Evolutionary conservation across 2,329 filamentous ascomycete genomes (phyloP), one percentile per base, ranked within the genome.

Genomic region (Ophiostoma perfectum): DNA sequence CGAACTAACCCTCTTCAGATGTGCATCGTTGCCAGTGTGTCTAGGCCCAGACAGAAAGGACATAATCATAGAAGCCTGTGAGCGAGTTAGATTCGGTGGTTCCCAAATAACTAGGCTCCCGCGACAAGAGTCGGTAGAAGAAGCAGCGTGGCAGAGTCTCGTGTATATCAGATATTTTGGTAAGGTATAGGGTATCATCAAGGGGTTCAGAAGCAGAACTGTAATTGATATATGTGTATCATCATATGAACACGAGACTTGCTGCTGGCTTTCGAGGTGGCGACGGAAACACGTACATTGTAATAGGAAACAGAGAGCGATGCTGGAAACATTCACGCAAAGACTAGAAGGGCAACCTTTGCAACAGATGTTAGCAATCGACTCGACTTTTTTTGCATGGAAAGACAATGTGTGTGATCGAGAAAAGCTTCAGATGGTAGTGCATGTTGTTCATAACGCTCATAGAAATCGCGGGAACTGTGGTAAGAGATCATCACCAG

Each of bases 201-300:
- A 80, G 78, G 73, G 75, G 74, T 86, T 90, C 88, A 90, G 88
- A 84, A 90, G 88, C 88, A 90, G 88, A 90, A 90, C 88, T 90
- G 88, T 83, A 83, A 78, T 81, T 66, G 47, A 78, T 72, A 81
- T 66, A 78, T 72, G 74, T 79, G 81, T 87, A 80, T 90, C 87
- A 90, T 90, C 88, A 89, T 82, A 75, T 77, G 82, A 77, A 82
- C 78, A 76, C 70, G 70, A 66, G 65, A 63, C 49, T 8, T 62
- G 69, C 44, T 18, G 42, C 44, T 44, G 45, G 45, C 36, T n/a
- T 42, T 38, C 9, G 16, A 45, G 9, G 18, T 36, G 27, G 5
- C 58, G 62, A 5, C 39, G 27, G 44, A 2, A 47, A 64, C 8
- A 67, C 68, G 58, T 70, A 67, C 69, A 55, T 41, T 62, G 55